phyloP scores from a whole-genome alignment of 768 basidiomycete genomes.

The Mycena amicta region DNA sequence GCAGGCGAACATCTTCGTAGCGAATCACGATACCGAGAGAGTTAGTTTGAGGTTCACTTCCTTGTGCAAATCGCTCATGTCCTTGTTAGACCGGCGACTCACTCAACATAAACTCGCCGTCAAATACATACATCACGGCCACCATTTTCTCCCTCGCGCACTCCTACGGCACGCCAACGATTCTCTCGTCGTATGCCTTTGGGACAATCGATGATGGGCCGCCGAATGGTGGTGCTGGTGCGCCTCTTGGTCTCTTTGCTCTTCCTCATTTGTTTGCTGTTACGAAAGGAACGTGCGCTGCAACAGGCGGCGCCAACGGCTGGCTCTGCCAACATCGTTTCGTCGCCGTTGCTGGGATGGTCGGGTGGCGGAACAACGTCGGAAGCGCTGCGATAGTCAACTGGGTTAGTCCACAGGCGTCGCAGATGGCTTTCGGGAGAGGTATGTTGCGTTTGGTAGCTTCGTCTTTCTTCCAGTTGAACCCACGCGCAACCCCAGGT shows the following conservation, averaged over 20 bases:
- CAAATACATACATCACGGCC: slow-evolving; percentile 64
- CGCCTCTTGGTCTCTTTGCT: background rate
- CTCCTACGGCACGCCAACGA: slow-evolving; percentile 65
- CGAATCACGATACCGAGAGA: slow-evolving; percentile 73
- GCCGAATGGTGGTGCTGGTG: slow-evolving; percentile 53
- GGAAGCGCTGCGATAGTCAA: slow-evolving; percentile 51
- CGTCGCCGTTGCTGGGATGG: slow-evolving; percentile 59
- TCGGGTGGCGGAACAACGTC: slow-evolving; percentile 62
- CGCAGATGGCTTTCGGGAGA: slow-evolving; percentile 69
- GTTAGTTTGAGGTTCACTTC: slow-evolving; percentile 28
- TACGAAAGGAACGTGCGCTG: slow-evolving; percentile 50
- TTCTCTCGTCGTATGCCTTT: slow-evolving; percentile 64
- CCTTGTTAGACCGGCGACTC: slow-evolving; percentile 48
- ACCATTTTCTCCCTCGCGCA: slow-evolving; percentile 68
- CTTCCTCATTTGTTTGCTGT: slow-evolving; percentile 32
- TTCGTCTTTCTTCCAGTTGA: background rate
- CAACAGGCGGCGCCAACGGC: slow-evolving; percentile 54
- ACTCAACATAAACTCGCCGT: slow-evolving; percentile 59
- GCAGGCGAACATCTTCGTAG: slow-evolving; percentile 64
- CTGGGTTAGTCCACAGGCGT: slow-evolving; percentile 58
- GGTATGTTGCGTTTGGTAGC: slow-evolving; percentile 47
- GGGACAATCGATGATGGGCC: slow-evolving; percentile 54
- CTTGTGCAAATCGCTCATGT: background rate
- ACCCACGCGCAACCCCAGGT: slow-evolving; percentile 33
- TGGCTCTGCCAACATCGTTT: slow-evolving; percentile 73